Conservation (phyloP, 2,329 filamentous ascomycete genomes). For the Trichoderma sp. region DNA sequence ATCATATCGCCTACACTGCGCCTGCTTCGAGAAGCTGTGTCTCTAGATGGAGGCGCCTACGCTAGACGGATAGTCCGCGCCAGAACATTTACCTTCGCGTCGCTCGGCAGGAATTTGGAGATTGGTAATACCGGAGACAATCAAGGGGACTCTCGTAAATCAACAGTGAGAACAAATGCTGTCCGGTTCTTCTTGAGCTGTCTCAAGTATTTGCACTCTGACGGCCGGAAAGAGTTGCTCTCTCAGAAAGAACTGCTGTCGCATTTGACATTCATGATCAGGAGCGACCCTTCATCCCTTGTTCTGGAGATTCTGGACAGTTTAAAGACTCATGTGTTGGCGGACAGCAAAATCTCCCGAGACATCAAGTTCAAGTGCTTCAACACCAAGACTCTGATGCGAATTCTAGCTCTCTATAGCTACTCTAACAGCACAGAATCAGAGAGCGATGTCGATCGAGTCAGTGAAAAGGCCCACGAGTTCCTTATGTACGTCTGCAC, state of each 20-base stretch:
- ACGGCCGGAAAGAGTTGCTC: conserved; percentile 79
- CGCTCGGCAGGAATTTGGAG: conserved; percentile 77
- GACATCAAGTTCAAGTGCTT: conserved; percentile 75
- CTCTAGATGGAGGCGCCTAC: conserved; percentile 80
- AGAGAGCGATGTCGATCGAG: conserved; percentile 46
- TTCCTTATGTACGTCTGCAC: conserved; percentile 79
- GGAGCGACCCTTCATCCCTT: conserved; percentile 74
- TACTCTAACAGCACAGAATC: conserved; percentile 51
- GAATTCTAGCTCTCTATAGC: conserved; percentile 71
- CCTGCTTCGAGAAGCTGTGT: conserved; percentile 80
- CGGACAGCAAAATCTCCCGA: conserved; percentile 72
- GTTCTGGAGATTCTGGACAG: conserved; percentile 73
- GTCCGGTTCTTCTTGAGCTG: conserved; percentile 78
- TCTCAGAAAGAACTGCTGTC: conserved; percentile 78
- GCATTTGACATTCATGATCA: conserved; percentile 76
- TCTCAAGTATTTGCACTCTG: conserved; percentile 73
- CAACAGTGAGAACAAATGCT: conserved; percentile 81
- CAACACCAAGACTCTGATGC: conserved; percentile 70
- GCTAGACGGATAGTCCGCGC: conserved; percentile 77
- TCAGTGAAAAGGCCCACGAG: conserved; percentile 70
- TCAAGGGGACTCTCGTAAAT: conserved; percentile 66
- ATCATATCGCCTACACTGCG: conserved; percentile 87
- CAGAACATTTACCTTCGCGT: conserved; percentile 76
- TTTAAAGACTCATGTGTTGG: conserved; percentile 69
- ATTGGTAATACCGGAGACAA: conserved; percentile 60